Base-by-base conservation (phyloP, 2,329 filamentous ascomycete species). In the Cordyceps cicadae region DNA sequence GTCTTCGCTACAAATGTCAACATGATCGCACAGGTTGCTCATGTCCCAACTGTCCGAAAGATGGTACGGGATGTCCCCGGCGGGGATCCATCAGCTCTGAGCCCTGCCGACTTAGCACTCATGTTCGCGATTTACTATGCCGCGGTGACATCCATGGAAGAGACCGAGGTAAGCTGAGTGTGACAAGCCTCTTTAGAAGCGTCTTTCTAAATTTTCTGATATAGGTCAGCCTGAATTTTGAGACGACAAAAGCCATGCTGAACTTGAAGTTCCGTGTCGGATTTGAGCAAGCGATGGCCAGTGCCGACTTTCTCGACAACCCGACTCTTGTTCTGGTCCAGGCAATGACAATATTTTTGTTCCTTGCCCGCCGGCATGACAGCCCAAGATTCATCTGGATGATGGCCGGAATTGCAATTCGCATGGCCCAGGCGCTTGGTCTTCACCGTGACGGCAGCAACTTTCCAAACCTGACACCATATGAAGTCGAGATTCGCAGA, bases 401-500 rank as follows among this genome's bases (percentile, higher is more conserved):
- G 45, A 74, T 89, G 64, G 85, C 83, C 0, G 86, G 85, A 0
- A 76, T 87, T 1, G 79, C 81, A n/a, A 79, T 85, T 19, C 74
- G 81, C 6, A 81, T 84, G 67, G 79, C 75, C 15, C 79, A 81
- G 37, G 76, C 78, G 11, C 72, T 85, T 26, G 81, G 82, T 0
- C 72, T 85, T 39, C 82, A 85, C 60, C 76, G 81, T n/a, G 86
- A 88, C 49, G 81, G 81, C 15, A 74, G 74, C 3, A 71, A 77
- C 56, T 80, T 80, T 67, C 74, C 67, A 1, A 77, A 81, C 14
- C 66, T 88, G 1, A 77, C 77, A 0, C 80, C 82, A 0, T 87
- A 85, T 60, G 82, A 88, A 52, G 76, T 81, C 7, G 84, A 88
- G 66, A 83, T 87, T 71, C 78, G 85, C 19, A 77, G 86, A 5